Evolutionary conservation across 169 alveolate species (phyloP).

Genomic region (Miamiensis avidus): DNA sequence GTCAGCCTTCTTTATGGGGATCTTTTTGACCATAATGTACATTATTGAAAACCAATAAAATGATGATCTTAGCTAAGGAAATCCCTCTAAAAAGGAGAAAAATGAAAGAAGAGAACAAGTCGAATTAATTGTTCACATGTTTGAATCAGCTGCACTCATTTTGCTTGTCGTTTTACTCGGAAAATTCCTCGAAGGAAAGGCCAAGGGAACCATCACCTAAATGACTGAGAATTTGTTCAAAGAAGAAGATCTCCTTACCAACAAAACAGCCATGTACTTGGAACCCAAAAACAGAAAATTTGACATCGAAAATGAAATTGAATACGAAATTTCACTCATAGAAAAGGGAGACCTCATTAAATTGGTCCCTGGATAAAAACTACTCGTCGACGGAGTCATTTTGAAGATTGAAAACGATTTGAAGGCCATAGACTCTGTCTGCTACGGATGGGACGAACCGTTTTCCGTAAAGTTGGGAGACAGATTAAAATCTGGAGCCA

Average conservation of each 20-base stretch:
- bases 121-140: conserved; percentile 25
- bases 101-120: conserved; percentile 10
- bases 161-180: conserved; percentile 28
- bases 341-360: conserved; percentile 45
- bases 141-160: conserved; percentile 43
- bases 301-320: conserved; percentile 22
- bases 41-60: conserved; percentile 4
- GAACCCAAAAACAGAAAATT: conserved; percentile 29
- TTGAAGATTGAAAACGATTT: conserved; percentile 20
- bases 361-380: conserved; percentile 28
- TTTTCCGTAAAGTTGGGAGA: conserved; percentile 29
- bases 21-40: conserved; percentile 17
- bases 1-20: conserved; percentile 37
- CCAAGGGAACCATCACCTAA: conserved; percentile 26
- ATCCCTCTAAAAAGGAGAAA: background rate
- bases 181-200: conserved; percentile 40
- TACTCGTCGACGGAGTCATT: conserved; percentile 28
- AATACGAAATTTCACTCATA: conserved; percentile 27
- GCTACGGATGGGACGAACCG: conserved; percentile 43
- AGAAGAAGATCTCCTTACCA: conserved; percentile 22
- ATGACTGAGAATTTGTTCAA: conserved; percentile 38
- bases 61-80: background rate
- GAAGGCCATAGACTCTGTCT: conserved; percentile 31
- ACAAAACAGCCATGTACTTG: conserved; percentile 9
- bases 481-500: conserved; percentile 40